These are phyloP conservation scores for Fusarium chuoi DNA, from an alignment of 2,329 filamentous ascomycete genomes.

Conservation along the genomic window DNA sequence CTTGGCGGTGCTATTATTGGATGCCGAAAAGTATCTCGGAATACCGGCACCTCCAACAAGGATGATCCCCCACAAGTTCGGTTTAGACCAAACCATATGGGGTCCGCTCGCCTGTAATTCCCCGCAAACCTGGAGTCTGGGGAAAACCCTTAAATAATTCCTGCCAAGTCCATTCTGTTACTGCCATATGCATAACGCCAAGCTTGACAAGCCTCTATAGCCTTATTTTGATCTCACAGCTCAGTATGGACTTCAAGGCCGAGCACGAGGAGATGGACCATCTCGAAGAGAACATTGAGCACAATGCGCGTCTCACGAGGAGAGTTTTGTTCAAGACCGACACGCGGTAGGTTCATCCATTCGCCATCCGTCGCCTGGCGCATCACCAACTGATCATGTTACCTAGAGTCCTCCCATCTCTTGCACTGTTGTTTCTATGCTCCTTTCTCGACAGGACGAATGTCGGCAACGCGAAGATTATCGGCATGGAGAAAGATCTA, in stretches of 20 bases:
- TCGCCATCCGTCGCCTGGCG: not conserved
- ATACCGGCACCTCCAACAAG: not conserved
- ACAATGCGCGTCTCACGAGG: not conserved
- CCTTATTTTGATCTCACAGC: not conserved
- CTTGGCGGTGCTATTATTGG: not conserved
- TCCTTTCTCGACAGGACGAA: slow-evolving; percentile 71
- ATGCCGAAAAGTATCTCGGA: not conserved
- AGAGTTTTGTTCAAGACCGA: slow-evolving; percentile 8
- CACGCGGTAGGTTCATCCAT: not conserved
- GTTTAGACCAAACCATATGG: not conserved
- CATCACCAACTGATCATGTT: not conserved
- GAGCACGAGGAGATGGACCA: slow-evolving; percentile 2
- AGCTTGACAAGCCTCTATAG: not conserved
- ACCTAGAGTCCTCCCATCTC: not conserved
- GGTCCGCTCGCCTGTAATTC: not conserved
- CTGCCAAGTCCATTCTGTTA: not conserved
- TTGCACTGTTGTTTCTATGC: not conserved
- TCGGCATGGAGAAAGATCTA: slow-evolving; percentile 68
- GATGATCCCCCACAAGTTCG: not conserved
- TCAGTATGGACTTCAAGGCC: slow-evolving; percentile 1
- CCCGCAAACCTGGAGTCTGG: slow-evolving; percentile 3
- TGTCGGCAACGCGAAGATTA: slow-evolving; percentile 75
- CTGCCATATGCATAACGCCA: not conserved
- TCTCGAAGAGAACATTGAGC: not conserved
- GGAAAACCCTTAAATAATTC: slow-evolving; percentile 1